Base-by-base conservation (phyloP, 768 basidiomycete genomes). In the Collybia nuda region DNA sequence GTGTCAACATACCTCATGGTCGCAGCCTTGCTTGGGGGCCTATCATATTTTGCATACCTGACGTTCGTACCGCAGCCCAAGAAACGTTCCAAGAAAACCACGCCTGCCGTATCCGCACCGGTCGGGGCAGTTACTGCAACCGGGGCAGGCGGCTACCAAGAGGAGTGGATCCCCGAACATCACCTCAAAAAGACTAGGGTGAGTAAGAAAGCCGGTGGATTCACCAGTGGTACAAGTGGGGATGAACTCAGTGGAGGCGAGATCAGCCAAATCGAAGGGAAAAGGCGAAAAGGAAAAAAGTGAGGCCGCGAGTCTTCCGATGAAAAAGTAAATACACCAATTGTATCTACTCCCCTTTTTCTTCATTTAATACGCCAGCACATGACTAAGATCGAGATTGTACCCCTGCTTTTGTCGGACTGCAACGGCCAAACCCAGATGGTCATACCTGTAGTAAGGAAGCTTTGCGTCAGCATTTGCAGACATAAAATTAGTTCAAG, bases 121-220 rank as follows among this genome's bases (percentile, higher is more conserved):
- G 76, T 79, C 32, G 77, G 77, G 23, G 55, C 80, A 6, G 78
- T 79, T 29, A 85, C 86, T 6, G 84, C 85, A 26, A 82, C 82
- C 19, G 81, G 84, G 29, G 76, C 83, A 2, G 79, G 84, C 35
- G 85, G 82, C 39, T 92, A 93, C 57, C 82, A 89, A 60, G 88
- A 93, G 62, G 91, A 93, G 61, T 93, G 91, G 91, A 93, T 93
- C 57, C 91, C 91, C n/a, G 87, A 88, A 56, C 88, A 91, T 61
- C 91, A 93, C 59, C 72, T 91, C 53, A 87, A 81, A 73, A 88
- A 88, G 66, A 50, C 69, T 26, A 89, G 78, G 57, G 76, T 78
- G 55, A 76, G 28, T 22, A 47, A 47, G 46, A 47, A 47, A 47
- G 38, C 76, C 62, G 68, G 67, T 35, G 76, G 72, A 22, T 71